phyloP scores from a whole-genome alignment of 2,329 filamentous ascomycete species.

The Diaporthe citrichinensis region DNA sequence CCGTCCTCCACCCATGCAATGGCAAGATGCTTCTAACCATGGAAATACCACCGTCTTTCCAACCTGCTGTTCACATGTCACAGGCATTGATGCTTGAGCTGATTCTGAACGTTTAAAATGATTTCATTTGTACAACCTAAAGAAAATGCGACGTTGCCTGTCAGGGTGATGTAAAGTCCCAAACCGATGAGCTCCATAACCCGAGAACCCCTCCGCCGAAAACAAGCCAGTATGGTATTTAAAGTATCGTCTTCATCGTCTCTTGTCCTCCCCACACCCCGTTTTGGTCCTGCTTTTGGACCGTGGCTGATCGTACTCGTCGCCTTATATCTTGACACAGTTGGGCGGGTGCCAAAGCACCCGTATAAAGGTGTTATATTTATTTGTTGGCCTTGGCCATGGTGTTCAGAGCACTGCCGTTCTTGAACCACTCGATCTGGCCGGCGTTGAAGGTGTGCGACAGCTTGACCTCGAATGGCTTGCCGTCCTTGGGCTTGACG shows the following conservation, averaged over 20 bases:
- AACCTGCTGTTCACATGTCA: slow-evolving; percentile 1
- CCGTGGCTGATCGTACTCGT: neutral
- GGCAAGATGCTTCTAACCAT: slow-evolving; percentile 18
- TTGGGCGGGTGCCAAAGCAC: neutral
- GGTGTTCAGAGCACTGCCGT: slow-evolving; percentile 96
- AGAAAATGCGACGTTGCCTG: slow-evolving; percentile 44
- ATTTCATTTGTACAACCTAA: slow-evolving; percentile 55
- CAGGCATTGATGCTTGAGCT: too few relatives aligned
- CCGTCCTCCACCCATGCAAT: neutral
- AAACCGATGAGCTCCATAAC: slow-evolving; percentile 43
- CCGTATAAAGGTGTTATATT: slow-evolving; percentile 33
- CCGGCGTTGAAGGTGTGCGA: slow-evolving; percentile 98
- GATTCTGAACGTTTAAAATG: slow-evolving; percentile 45
- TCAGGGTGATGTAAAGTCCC: slow-evolving; percentile 39
- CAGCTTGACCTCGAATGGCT: slow-evolving; percentile 85
- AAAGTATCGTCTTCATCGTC: slow-evolving; percentile 47
- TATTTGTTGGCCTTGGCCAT: slow-evolving; percentile 82
- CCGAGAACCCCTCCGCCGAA: slow-evolving; percentile 34
- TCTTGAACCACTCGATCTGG: slow-evolving; percentile 99
- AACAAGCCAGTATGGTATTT: slow-evolving; percentile 42
- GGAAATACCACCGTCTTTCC: neutral
- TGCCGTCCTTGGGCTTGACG: slow-evolving; percentile 91
- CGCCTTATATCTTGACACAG: slow-evolving; percentile 24
- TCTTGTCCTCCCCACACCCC: slow-evolving; percentile 49
- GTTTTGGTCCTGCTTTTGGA: slow-evolving; percentile 19